Conservation (phyloP, 768 basidiomycete genomes). For the Boletus sp. region DNA sequence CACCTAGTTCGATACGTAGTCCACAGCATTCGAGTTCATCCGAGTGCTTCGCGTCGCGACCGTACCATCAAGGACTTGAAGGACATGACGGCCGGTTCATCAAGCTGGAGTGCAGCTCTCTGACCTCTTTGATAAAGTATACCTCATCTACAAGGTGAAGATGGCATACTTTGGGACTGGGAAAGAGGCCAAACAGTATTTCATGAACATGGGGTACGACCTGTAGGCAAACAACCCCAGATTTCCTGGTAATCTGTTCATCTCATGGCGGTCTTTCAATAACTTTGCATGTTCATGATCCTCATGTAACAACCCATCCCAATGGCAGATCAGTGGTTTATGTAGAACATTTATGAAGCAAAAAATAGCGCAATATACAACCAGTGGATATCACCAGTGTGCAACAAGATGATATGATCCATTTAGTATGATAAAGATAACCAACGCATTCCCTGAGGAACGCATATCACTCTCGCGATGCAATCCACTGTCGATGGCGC, state of each 20-base stretch:
- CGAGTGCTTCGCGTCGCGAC: conserved; percentile 64
- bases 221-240: conserved; percentile 59
- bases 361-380: not conserved
- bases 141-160: conserved; percentile 6
- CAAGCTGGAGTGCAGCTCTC: conserved; percentile 75
- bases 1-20: conserved; percentile 59
- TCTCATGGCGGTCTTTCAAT: conserved; percentile 27
- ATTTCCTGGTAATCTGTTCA: conserved; percentile 51
- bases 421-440: not conserved
- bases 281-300: not conserved
- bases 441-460: not conserved
- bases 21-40: conserved; percentile 72
- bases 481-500: conserved; percentile 40
- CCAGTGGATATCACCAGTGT: not conserved
- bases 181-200: not conserved
- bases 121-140: conserved; percentile 55
- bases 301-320: conserved; percentile 50
- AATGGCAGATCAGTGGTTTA: conserved; percentile 39
- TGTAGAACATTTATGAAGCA: not conserved
- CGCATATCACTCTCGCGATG: conserved; percentile 18
- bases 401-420: not conserved
- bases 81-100: conserved; percentile 73
- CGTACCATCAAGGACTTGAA: conserved; percentile 43
- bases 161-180: conserved; percentile 7
- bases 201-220: conserved; percentile 37